Base-by-base conservation (phyloP, 2,329 filamentous ascomycete species). In the Fusarium veterinarium region DNA sequence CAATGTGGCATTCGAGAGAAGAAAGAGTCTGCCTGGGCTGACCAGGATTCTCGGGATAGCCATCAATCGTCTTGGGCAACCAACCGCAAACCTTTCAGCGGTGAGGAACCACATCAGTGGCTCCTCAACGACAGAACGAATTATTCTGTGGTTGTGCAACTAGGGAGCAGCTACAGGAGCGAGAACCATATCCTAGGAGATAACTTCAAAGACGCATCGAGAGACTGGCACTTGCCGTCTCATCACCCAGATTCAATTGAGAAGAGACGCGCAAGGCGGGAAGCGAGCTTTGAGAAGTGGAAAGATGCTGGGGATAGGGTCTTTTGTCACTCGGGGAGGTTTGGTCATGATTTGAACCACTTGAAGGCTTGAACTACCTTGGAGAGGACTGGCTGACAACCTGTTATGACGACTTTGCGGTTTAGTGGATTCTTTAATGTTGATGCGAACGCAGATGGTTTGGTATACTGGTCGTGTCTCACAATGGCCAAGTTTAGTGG, bases 301-400 rank as follows among this genome's bases (percentile, higher is more conserved):
- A 75, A 58, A 45, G 57, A 72, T 42, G 75, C 75, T 28, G 75
- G 75, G 14, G 75, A 77, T 28, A 76, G 51, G 40, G 61, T 75
- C 31, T 76, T 77, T 56, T 64, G 65, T 38, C 59, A 66, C 30
- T 64, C 75, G 49, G 60, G 51, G 19, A 74, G 63, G 49, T 61
- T 37, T 17, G 65, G 33, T 51, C 57, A 64, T 67, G 63, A 68
- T 48, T 25, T 28, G 20, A 33, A 28, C n/a, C 35, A 23, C 41
- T 16, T 49, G 30, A 30, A 56, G 23, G 31, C 35, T 28, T 33
- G 55, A 41, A 35, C 30, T 51, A 28, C 46, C 46, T 33, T 19
- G 46, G n/a, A 38, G n/a, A 51, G 28, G 31, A 20, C 28, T 44
- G 23, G n/a, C 23, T 44, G 20, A 41, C 8, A n/a, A 31, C 37